phyloP scores from a whole-genome alignment of 2,329 filamentous ascomycete species.

The Emergomyces pasteurianus region DNA sequence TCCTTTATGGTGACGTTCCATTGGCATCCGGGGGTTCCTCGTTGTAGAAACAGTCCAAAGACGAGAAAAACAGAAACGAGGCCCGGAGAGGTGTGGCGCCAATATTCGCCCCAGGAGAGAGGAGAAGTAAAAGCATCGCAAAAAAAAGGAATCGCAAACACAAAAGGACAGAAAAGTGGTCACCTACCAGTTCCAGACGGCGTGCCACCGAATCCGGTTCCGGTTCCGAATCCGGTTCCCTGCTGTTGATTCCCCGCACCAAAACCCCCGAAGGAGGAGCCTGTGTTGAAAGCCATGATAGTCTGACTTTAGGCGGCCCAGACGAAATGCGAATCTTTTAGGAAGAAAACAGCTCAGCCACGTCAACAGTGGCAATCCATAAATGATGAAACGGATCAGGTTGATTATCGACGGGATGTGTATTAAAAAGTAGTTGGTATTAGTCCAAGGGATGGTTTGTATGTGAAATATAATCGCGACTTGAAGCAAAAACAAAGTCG shows the following conservation, averaged over 20 bases:
- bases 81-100: not conserved
- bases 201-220: slow-evolving; percentile 4
- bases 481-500: not conserved
- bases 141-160: slow-evolving; percentile 1
- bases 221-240: slow-evolving; percentile 9
- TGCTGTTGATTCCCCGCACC: slow-evolving; percentile 11
- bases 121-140: too few species aligned
- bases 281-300: slow-evolving; percentile 11
- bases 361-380: not conserved
- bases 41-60: not conserved
- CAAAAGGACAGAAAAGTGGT: not conserved
- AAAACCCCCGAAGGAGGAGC: slow-evolving; percentile 9
- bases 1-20: slow-evolving; percentile 1
- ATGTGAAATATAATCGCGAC: not conserved
- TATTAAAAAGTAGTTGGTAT: not conserved
- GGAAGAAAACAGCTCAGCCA: not conserved
- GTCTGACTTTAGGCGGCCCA: not conserved
- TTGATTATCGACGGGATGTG: not conserved
- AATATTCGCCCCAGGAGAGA: not conserved
- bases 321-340: not conserved
- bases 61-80: not conserved
- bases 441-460: not conserved
- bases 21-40: slow-evolving; percentile 2
- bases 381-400: not conserved
- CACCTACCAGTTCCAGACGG: slow-evolving; percentile 11